These are phyloP conservation scores for Pterocarpus santalinus DNA, from an alignment of 306 rosid genomes.

Conservation along the genomic window DNA sequence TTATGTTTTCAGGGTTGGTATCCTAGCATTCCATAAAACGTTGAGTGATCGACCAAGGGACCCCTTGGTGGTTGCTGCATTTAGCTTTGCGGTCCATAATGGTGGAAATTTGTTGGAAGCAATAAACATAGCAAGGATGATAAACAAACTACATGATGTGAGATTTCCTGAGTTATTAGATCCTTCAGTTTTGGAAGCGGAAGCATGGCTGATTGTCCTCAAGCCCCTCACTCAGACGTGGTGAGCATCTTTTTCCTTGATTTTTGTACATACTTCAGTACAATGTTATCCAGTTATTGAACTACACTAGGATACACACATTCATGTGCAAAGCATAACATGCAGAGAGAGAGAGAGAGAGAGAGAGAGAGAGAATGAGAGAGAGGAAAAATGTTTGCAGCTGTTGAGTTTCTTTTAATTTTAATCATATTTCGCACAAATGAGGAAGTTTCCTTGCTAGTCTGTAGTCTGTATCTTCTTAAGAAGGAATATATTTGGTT, in stretches of 20 bases:
- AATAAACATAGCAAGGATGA: conserved; percentile 69
- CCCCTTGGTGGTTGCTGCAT: conserved; percentile 78
- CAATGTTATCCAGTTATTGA: conserved; percentile 32
- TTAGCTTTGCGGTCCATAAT: conserved; percentile 78
- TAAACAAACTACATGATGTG: conserved; percentile 58
- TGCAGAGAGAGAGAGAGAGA: not conserved
- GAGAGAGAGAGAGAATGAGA: too few species aligned
- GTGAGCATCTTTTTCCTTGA: conserved; percentile 50
- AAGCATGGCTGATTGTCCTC: conserved; percentile 64
- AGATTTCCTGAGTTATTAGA: conserved; percentile 77
- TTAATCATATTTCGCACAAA: too few species aligned
- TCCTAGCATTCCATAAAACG: conserved; percentile 84
- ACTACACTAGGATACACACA: not conserved
- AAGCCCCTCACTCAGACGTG: conserved; percentile 76
- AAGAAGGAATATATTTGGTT: too few species aligned
- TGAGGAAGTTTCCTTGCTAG: too few species aligned
- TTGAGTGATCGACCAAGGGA: conserved; percentile 75
- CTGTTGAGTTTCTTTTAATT: too few species aligned
- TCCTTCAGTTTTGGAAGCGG: conserved; percentile 52
- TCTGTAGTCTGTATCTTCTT: too few species aligned
- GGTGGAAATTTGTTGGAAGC: conserved; percentile 87
- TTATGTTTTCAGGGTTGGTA: conserved; percentile 76
- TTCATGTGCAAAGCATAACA: not conserved
- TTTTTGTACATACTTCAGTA: conserved; percentile 22
- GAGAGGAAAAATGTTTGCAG: too few species aligned